Percentiles rank a stretch among this genome's conserved stretches.
Conservation (phyloP, 1,284 basidiomycete genomes). For the Cryptococcus amylolentus region DNA sequence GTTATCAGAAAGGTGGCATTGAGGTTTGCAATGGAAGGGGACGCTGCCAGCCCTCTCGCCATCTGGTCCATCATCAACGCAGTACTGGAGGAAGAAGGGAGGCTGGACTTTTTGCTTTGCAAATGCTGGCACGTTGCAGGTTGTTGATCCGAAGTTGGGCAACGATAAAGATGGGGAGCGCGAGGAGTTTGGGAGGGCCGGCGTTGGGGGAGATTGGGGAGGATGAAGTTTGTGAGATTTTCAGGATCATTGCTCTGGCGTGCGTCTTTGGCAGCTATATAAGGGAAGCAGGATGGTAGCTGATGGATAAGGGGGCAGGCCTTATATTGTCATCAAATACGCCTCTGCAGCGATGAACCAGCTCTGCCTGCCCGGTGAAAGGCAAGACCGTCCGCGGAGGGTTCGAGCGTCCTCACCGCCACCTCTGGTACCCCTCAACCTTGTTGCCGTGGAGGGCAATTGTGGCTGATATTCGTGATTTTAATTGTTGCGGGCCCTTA, state of each 20-base stretch:
- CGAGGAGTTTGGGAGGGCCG: background rate
- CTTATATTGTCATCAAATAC: conserved; percentile 85
- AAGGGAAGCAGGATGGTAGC: too few relatives aligned
- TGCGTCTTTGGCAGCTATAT: conserved; percentile 44
- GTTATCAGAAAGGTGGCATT: too few relatives aligned
- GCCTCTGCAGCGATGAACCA: conserved; percentile 67
- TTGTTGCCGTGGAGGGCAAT: too few relatives aligned
- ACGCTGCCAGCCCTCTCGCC: conserved; percentile 75
- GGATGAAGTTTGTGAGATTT: conserved; percentile 67
- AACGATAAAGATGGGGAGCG: background rate
- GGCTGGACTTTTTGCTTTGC: conserved; percentile 91
- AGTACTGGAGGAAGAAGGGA: conserved; percentile 75
- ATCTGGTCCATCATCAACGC: conserved; percentile 67
- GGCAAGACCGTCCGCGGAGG: too few relatives aligned
- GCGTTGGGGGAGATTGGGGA: conserved; percentile 43
- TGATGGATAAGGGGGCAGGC: conserved; percentile 52
- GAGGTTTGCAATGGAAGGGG: conserved; percentile 33
- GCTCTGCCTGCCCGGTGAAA: too few relatives aligned
- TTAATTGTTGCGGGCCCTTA: too few relatives aligned
- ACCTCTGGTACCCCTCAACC: too few relatives aligned
- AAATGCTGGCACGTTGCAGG: conserved; percentile 57
- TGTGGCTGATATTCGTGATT: too few relatives aligned
- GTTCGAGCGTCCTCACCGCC: too few relatives aligned
- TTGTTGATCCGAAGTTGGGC: background rate
- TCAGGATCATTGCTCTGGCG: conserved; percentile 80